phyloP scores from a whole-genome alignment of 139 green algal species.

The Coelastrella sp. region DNA sequence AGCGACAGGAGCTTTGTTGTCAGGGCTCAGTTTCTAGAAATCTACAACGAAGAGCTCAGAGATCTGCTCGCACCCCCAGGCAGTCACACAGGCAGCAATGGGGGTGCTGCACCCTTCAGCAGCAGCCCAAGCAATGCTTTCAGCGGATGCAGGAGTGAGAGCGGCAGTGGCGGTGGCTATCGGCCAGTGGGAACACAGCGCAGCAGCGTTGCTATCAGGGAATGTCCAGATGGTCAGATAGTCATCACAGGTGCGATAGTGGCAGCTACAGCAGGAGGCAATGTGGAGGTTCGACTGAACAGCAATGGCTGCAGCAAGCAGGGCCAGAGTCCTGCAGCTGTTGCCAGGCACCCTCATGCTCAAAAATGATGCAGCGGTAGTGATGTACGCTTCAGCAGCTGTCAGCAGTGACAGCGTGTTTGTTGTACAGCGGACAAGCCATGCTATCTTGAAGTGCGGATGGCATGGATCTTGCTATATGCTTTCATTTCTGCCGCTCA shows the following conservation, averaged over 20 bases:
- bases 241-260: slow-evolving; percentile 18
- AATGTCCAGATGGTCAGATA: slow-evolving; percentile 38
- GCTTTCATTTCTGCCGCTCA: no score
- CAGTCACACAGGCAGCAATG: background rate
- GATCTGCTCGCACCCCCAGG: slow-evolving; percentile 60
- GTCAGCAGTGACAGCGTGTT: background rate
- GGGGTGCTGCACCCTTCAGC: background rate
- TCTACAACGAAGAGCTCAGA: slow-evolving; percentile 91
- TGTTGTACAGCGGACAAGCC: no score
- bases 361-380: background rate
- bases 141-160: background rate
- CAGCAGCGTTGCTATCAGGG: slow-evolving; percentile 23
- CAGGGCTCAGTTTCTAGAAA: slow-evolving; percentile 85
- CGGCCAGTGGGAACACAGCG: slow-evolving; percentile 16
- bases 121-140: slow-evolving; percentile 8
- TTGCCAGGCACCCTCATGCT: no score
- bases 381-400: background rate
- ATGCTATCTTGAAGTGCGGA: no score
- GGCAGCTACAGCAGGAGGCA: no score
- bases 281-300: no score
- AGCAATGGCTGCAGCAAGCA: no score
- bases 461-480: no score
- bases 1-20: slow-evolving; percentile 79
- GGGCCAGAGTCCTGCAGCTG: no score
- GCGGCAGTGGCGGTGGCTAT: slow-evolving; percentile 41